phyloP scores from a whole-genome alignment of 805 yeast genomes.

The Myxozyma vanderwaltii region DNA sequence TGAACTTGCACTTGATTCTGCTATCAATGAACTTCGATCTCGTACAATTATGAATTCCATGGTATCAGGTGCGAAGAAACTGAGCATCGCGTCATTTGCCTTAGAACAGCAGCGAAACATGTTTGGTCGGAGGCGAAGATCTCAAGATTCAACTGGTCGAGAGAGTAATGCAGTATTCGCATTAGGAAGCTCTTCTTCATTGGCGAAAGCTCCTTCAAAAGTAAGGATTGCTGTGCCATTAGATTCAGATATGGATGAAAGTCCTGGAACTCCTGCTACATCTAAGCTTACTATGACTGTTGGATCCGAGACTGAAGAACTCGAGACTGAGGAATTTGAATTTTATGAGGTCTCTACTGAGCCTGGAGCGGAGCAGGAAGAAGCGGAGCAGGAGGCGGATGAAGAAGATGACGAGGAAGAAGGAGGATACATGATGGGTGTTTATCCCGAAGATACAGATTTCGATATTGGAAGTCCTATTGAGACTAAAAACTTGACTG shows the following conservation, averaged over 20 bases:
- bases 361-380: not conserved
- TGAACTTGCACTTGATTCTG: constrained; percentile 81
- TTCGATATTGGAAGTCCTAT: constrained; percentile 28
- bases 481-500: constrained; percentile 1
- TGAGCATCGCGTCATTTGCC: not conserved
- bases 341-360: too few species aligned
- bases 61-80: constrained; percentile 14
- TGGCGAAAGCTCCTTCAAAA: not conserved
- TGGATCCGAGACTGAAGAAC: not conserved
- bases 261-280: not conserved
- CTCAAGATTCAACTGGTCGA: not conserved
- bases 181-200: not conserved
- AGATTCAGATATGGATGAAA: not conserved
- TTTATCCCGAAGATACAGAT: constrained; percentile 30
- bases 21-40: constrained; percentile 50
- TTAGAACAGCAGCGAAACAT: not conserved
- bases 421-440: constrained; percentile 24
- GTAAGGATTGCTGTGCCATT: not conserved
- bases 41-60: constrained; percentile 23
- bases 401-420: constrained; percentile 17
- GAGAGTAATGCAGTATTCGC: not conserved
- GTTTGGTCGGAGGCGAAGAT: not conserved
- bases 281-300: not conserved
- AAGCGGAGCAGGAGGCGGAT: not conserved
- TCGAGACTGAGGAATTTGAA: constrained; percentile 2